Percentiles rank a stretch among this genome's conserved stretches.
These are phyloP conservation scores for Amanita fuliginea DNA, from an alignment of 768 basidiomycete species.

Conservation along the genomic window DNA sequence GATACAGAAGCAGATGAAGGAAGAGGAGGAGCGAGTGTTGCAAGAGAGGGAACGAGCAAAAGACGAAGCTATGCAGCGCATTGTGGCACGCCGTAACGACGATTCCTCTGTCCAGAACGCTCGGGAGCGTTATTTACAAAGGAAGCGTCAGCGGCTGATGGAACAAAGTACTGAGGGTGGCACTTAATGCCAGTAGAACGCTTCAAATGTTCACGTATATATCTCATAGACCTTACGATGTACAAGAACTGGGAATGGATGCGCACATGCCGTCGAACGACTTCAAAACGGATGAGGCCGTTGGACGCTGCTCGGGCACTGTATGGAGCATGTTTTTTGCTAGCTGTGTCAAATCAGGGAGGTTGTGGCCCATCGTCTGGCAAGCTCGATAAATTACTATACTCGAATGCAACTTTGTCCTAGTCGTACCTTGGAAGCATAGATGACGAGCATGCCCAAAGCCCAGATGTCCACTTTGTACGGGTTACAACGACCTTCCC, in stretches of 20 bases:
- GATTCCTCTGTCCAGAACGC: conserved; percentile 67
- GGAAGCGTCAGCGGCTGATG: conserved; percentile 74
- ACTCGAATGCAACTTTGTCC: not conserved
- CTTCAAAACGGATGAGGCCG: conserved; percentile 32
- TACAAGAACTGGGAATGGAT: conserved; percentile 16
- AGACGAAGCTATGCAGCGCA: conserved; percentile 52
- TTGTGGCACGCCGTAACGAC: conserved; percentile 65
- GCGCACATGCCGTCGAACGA: conserved; percentile 40
- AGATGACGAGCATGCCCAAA: conserved; percentile 50
- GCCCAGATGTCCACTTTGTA: conserved; percentile 73
- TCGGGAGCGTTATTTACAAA: conserved; percentile 59
- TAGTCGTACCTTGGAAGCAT: conserved; percentile 47
- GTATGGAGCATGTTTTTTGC: conserved; percentile 50
- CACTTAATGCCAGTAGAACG: not conserved
- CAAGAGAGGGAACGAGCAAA: conserved; percentile 48
- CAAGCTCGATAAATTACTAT: conserved; percentile 6
- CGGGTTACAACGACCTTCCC: conserved; percentile 37
- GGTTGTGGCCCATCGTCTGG: conserved; percentile 43
- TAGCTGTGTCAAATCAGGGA: conserved; percentile 50
- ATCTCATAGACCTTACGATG: not conserved
- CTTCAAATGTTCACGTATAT: not conserved
- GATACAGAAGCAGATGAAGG: conserved; percentile 68
- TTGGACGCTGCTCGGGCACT: conserved; percentile 40
- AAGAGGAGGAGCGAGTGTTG: conserved; percentile 52
- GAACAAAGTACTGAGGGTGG: conserved; percentile 12